phyloP scores from a whole-genome alignment of 176 grass and related monocot genomes.

The Paspalum notatum region DNA sequence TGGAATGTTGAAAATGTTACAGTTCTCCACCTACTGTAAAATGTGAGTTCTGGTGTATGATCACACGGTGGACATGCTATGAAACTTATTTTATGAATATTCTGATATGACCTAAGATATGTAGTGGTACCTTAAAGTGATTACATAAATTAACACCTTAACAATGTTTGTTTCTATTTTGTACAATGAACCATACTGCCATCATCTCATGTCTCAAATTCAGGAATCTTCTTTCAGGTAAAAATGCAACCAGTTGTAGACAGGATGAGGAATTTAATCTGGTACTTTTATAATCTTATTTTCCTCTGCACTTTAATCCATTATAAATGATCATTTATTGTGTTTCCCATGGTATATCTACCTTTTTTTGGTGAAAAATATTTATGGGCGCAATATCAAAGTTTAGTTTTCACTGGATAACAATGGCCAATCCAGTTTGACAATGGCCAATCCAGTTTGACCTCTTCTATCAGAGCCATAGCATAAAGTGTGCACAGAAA shows the following conservation, averaged over 20 bases:
- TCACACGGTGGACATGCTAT: not conserved
- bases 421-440: conserved; percentile 23
- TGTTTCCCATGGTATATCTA: not conserved
- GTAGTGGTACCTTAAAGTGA: not conserved
- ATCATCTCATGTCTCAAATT: conserved; percentile 25
- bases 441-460: conserved; percentile 25
- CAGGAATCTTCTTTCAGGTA: conserved; percentile 53
- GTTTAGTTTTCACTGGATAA: conserved; percentile 9
- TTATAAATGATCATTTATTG: not conserved
- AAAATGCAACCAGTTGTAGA: conserved; percentile 93
- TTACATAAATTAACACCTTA: not conserved
- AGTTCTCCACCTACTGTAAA: conserved; percentile 15
- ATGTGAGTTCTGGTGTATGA: not conserved
- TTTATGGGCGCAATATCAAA: not conserved
- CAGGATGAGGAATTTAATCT: conserved; percentile 73
- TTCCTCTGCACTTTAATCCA: conserved; percentile 9
- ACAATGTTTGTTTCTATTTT: not conserved
- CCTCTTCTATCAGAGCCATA: not conserved
- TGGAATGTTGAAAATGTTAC: conserved; percentile 14
- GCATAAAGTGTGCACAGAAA: conserved; percentile 11
- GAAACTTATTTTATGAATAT: not conserved
- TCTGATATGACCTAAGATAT: conserved; percentile 6
- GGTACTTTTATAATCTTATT: conserved; percentile 50
- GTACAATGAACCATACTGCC: not conserved
- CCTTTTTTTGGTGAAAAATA: conserved; percentile 18